Evolutionary conservation across 768 basidiomycete species (phyloP), one percentile per base, ranked within the genome.

Genomic region (Collybiopsis confluens): DNA sequence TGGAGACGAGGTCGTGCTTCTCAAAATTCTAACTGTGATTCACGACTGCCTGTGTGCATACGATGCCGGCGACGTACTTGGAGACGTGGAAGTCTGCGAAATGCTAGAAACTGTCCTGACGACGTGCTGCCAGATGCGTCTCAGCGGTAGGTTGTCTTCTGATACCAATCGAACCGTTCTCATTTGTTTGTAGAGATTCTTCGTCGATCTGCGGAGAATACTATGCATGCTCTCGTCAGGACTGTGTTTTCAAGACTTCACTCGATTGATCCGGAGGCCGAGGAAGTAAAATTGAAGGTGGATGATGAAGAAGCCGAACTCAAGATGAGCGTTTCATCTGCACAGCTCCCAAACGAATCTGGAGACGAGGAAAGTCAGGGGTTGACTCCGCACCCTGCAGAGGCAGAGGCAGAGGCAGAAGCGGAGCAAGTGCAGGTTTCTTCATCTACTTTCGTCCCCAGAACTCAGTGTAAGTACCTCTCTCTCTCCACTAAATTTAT

Each of bases 31-130:
- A 76, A 80, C 86, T 7, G 86, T 98, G 16, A 93, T 96, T 49
- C 83, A 91, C 57, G 84, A 90, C 58, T 88, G 89, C 61, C 75
- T 97, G 58, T 86, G 86, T 58, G 77, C 83, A 49, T 69, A 65
- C 54, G 72, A 69, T 54, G 82, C 91, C 26, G 88, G 90, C 1
- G 66, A 70, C n/a, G 74, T 76, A 9, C 77, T 98, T 33, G 92
- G 90, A 24, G 96, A 99, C 62, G 82, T 97, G 50, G 92, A 94
- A 65, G 87, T 98, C 15, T 99, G 97, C 65, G 97, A 98, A 70
- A 94, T 99, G 88, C 74, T 99, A 61, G 97, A 99, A 69, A 96
- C 95, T 1, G 96, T 98, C 4, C 70, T 99, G 60, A 96, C 94
- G 10, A 98, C 96, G 46, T 93, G 94, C 59, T 98, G 96, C 68